Evolutionary conservation across 1,139 yeast genomes (phyloP), one percentile per base, ranked within the genome.

Genomic region (Kluyveromyces sp.): DNA sequence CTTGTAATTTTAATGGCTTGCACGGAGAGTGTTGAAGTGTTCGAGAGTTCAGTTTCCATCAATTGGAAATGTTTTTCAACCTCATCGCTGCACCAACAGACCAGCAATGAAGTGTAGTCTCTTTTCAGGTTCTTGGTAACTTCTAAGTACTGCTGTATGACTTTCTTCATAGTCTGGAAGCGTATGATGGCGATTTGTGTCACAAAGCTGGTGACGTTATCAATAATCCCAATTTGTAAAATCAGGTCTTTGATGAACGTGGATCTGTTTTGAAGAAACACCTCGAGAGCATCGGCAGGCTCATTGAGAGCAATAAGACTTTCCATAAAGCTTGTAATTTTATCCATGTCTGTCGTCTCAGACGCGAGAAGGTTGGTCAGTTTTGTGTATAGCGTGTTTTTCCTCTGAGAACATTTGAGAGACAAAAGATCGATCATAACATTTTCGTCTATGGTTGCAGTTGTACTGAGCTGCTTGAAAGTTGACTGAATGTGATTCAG

Each of bases 61-160:
- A 79, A 66, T 15, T 66, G 66, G 30, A 80, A 77, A 54, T 83
- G 81, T 43, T 70, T 69, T 42, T 77, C 75, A 30, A 85, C 77
- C 57, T 83, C 86, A 2, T 73, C 74, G 44, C 77, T 74, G 36
- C 85, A 78, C 96, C 96, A 87, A 40, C 74, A 72, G 1, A 78
- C 77, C 3, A 80, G 38, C 15, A 59, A 57, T 1, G 66, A 61
- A 2, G 66, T 49, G 64, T 68, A 55, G 69, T 69, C 43, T 66
- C 61, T 61, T 22, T 59, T 58, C 8, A 63, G 54, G 8, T 62
- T 63, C 11, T 63, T 58, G 52, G 76, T 32, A 6, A 37, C 42
- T 2, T 29, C 80, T 28, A 78, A 64, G 58, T 69, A 80, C 31
- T 73, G 62, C 15, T 64, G 59, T 12, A 74, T 73, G 0, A 83